Evolutionary conservation across 306 rosid genomes (phyloP).

Genomic region (Glycyrrhiza uralensis): DNA sequence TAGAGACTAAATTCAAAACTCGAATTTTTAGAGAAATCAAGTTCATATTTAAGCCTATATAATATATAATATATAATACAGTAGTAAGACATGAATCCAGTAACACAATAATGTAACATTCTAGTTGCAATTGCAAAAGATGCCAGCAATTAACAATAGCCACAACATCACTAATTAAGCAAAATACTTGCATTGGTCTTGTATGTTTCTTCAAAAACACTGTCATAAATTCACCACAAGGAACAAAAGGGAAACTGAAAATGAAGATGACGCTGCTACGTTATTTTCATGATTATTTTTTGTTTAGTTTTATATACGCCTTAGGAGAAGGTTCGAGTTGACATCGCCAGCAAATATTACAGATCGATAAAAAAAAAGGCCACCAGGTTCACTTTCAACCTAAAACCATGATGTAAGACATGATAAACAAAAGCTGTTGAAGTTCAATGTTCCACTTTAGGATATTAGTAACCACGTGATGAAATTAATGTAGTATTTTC

Average conservation of each 20-base stretch:
- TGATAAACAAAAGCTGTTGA: neutral
- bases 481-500: neutral
- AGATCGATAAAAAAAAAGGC: neutral
- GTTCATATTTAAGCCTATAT: no score
- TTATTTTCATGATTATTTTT: neutral
- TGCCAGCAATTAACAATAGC: neutral
- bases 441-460: conserved; percentile 28
- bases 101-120: neutral
- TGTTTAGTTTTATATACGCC: neutral
- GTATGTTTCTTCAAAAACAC: neutral
- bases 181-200: neutral
- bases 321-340: neutral
- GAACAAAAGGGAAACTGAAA: neutral
- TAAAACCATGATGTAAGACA: conserved; percentile 16
- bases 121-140: neutral
- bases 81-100: neutral
- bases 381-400: neutral
- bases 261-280: neutral
- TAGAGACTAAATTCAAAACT: no score
- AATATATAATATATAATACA: neutral
- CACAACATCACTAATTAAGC: neutral
- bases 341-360: neutral
- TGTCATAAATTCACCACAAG: neutral
- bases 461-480: conserved; percentile 25
- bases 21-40: no score